Conservation (phyloP, 495 filamentous ascomycete species). For the Thozetella sp. region DNA sequence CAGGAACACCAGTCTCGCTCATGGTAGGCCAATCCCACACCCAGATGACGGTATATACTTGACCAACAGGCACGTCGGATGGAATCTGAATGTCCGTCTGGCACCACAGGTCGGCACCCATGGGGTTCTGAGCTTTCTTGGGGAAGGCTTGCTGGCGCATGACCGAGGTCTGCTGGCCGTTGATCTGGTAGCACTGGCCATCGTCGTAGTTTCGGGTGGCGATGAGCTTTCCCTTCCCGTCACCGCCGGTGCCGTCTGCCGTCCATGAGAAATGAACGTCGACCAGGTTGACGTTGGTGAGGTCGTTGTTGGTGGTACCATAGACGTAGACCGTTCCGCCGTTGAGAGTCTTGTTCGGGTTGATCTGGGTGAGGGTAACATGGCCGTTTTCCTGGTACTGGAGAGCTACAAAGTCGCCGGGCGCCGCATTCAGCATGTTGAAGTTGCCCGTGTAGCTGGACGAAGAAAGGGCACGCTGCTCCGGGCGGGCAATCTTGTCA, state of each 20-base stretch:
- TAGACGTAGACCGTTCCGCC: constrained; percentile 81
- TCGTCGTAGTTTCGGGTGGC: constrained; percentile 80
- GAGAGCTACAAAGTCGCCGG: constrained; percentile 72
- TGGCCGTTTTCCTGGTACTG: constrained; percentile 88
- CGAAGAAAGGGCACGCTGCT: constrained; percentile 40
- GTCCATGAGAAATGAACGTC: constrained; percentile 78
- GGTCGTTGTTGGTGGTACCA: constrained; percentile 64
- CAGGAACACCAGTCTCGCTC: constrained; percentile 20
- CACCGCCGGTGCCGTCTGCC: constrained; percentile 72
- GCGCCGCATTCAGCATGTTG: constrained; percentile 64
- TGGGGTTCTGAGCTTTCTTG: constrained; percentile 13
- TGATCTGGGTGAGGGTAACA: constrained; percentile 65
- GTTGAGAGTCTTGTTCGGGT: constrained; percentile 63
- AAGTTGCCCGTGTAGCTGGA: constrained; percentile 51
- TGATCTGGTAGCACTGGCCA: constrained; percentile 78
- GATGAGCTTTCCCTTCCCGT: constrained; percentile 72
- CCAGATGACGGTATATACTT: constrained; percentile 82
- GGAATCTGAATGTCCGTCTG: constrained; percentile 79
- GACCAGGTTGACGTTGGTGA: constrained; percentile 58
- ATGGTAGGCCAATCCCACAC: constrained; percentile 84
- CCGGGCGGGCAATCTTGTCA: constrained; percentile 40
- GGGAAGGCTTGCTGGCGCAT: constrained; percentile 49
- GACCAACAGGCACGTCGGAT: constrained; percentile 40
- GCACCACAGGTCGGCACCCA: constrained; percentile 64
- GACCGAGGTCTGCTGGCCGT: constrained; percentile 46